These are phyloP conservation scores for Gynostemma pentaphyllum DNA, from an alignment of 306 rosid species.

Conservation along the genomic window DNA sequence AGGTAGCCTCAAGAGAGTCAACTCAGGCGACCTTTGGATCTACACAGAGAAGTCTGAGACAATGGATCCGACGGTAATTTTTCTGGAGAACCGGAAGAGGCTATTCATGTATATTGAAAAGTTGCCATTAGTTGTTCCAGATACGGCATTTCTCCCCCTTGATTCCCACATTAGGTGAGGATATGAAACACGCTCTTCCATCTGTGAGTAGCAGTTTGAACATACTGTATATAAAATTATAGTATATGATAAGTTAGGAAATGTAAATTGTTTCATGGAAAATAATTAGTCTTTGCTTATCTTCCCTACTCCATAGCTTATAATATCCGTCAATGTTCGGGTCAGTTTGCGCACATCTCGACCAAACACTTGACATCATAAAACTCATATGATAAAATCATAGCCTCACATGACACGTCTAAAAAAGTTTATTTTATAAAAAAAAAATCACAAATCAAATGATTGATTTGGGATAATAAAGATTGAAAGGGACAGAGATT, in stretches of 20 bases:
- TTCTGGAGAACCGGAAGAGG: slow-evolving; percentile 57
- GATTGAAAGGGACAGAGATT: background rate
- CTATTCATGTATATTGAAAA: slow-evolving; percentile 59
- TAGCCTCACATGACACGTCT: no score
- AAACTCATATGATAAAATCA: no score
- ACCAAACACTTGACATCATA: no score
- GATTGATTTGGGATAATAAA: background rate
- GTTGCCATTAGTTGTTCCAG: slow-evolving; percentile 56
- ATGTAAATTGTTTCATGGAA: background rate
- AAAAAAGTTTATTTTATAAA: background rate
- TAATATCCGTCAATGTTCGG: no score
- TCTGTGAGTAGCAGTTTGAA: slow-evolving; percentile 1
- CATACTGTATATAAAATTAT: background rate
- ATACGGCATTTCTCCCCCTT: slow-evolving; percentile 35
- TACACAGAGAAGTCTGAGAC: slow-evolving; percentile 49
- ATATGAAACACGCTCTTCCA: slow-evolving; percentile 7
- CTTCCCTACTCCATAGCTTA: background rate
- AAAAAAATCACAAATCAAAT: background rate
- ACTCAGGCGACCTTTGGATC: slow-evolving; percentile 80
- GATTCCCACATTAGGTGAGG: slow-evolving; percentile 50
- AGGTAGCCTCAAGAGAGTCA: slow-evolving; percentile 59
- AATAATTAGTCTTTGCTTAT: background rate
- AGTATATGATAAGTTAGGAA: background rate
- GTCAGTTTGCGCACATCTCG: no score
- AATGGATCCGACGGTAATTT: slow-evolving; percentile 43